Percentiles rank a stretch among this genome's conserved stretches.
These are phyloP conservation scores for Dendrobium officinale DNA, from an alignment of 106 monocot species.

Conservation along the genomic window DNA sequence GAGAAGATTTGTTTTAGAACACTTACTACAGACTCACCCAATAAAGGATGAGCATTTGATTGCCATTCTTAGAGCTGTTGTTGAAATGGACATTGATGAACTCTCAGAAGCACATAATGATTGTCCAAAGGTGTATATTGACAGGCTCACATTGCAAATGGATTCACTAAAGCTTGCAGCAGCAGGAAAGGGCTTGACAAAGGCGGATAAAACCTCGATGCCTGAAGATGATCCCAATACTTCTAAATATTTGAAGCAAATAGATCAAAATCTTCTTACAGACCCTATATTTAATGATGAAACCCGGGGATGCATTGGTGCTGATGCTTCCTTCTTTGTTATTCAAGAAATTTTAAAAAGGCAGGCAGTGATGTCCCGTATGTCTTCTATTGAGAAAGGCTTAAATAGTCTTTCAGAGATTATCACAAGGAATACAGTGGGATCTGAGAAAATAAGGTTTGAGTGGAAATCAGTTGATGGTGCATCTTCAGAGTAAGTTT, in stretches of 20 bases:
- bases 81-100: conserved; percentile 53
- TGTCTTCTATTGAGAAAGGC: conserved; percentile 38
- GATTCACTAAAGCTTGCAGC: conserved; percentile 29
- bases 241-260: background rate
- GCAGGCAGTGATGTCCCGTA: conserved; percentile 31
- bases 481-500: conserved; percentile 16
- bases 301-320: conserved; percentile 8
- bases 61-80: conserved; percentile 39
- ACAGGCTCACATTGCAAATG: conserved; percentile 28
- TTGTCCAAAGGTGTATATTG: conserved; percentile 23
- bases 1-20: conserved; percentile 48
- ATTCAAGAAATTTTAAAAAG: conserved; percentile 46
- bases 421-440: conserved; percentile 9
- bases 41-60: conserved; percentile 33
- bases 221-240: background rate
- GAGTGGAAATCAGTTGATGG: background rate
- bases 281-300: background rate
- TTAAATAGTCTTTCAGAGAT: conserved; percentile 22
- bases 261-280: background rate
- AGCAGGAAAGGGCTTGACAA: background rate
- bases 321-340: conserved; percentile 34
- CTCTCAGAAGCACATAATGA: conserved; percentile 14
- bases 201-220: background rate
- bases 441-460: conserved; percentile 3
- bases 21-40: conserved; percentile 39